Percentiles rank a stretch among this genome's conserved stretches.
Conservation (phyloP, 1,284 basidiomycete species). For the Boletus albobrunnescens region DNA sequence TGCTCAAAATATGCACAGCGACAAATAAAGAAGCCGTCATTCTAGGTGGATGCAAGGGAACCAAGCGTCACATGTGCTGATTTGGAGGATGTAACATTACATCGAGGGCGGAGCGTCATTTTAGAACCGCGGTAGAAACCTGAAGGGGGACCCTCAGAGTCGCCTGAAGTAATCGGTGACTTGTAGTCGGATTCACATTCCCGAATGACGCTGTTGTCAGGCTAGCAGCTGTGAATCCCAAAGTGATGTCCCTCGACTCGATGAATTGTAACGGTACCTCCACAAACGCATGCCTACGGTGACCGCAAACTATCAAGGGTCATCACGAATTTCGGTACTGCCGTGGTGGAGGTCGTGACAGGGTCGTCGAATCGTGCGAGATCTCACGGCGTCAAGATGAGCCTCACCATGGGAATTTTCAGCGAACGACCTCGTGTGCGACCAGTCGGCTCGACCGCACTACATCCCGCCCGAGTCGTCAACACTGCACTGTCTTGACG, state of each 20-base stretch:
- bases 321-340: not conserved
- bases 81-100: not conserved
- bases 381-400: conserved; percentile 2
- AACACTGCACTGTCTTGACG: too few species aligned
- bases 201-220: not conserved
- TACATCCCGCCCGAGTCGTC: too few species aligned
- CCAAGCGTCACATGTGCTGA: not conserved
- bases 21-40: too few species aligned
- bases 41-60: too few species aligned
- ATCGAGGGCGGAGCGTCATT: not conserved
- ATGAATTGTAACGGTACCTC: not conserved
- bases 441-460: not conserved
- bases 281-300: not conserved
- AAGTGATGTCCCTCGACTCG: not conserved
- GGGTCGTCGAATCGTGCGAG: conserved; percentile 8
- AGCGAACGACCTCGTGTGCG: not conserved
- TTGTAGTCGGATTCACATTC: not conserved
- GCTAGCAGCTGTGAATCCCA: not conserved
- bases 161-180: not conserved
- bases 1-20: too few species aligned
- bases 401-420: conserved; percentile 7
- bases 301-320: conserved; percentile 1
- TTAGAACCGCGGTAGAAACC: not conserved
- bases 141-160: not conserved
- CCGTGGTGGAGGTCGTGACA: not conserved